Evolutionary conservation across 345 rosid genomes (phyloP).

Genomic region (Erodium maritimum): DNA sequence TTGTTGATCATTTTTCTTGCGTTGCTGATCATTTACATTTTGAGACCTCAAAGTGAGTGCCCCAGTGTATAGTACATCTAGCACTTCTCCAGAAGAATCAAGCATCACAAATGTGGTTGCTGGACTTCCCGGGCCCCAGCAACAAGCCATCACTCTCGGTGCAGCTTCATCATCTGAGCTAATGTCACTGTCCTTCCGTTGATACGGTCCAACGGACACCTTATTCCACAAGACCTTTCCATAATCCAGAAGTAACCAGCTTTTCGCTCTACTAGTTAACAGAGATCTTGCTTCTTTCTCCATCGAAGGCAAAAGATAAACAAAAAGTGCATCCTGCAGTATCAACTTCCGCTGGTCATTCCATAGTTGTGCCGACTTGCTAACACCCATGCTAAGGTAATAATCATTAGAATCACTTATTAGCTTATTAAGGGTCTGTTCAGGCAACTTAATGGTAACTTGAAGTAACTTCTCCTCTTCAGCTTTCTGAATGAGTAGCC

Average conservation of each 20-base stretch:
- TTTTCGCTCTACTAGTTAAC: constrained; percentile 73
- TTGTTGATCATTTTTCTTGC: constrained; percentile 86
- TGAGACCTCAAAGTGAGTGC: constrained; percentile 76
- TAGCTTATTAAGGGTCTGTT: constrained; percentile 36
- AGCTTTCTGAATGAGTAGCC: constrained; percentile 97
- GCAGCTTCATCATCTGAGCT: constrained; percentile 83
- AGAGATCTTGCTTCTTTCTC: constrained; percentile 94
- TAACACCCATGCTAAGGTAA: constrained; percentile 79
- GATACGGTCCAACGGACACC: constrained; percentile 85
- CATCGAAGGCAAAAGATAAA: constrained; percentile 81
- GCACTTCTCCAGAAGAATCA: constrained; percentile 92
- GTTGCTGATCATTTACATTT: constrained; percentile 73
- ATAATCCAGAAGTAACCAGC: constrained; percentile 65
- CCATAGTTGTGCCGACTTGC: constrained; percentile 93
- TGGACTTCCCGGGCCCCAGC: constrained; percentile 99
- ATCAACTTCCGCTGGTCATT: constrained; percentile 88
- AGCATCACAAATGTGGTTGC: constrained; percentile 92
- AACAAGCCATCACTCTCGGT: constrained; percentile 97
- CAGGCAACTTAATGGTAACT: constrained; percentile 74
- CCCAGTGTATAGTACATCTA: constrained; percentile 81
- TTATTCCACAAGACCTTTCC: constrained; percentile 82
- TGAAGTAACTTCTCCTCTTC: constrained; percentile 97
- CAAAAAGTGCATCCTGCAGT: constrained; percentile 59
- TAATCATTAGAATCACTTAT: constrained; percentile 42
- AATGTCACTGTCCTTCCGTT: constrained; percentile 69